Conservation (phyloP, 495 filamentous ascomycete genomes). For the Penicillium silybi region DNA sequence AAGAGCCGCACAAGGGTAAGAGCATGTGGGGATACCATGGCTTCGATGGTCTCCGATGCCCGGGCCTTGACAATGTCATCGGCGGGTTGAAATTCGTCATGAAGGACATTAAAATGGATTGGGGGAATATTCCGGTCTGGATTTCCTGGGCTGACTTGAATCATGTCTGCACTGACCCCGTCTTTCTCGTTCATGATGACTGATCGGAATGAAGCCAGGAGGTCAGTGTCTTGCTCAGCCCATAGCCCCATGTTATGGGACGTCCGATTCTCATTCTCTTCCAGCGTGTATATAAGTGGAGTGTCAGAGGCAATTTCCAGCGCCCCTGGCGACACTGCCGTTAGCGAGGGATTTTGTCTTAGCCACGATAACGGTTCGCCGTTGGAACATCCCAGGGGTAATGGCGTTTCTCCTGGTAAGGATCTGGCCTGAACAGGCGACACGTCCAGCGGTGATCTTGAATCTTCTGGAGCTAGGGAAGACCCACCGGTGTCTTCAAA, state of each 20-base stretch:
- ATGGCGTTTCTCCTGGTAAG: background rate
- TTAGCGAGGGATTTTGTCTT: background rate
- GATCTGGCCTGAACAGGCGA: background rate
- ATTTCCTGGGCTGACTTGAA: constrained; percentile 11
- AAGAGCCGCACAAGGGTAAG: constrained; percentile 15
- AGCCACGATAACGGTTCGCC: background rate
- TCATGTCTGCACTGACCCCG: constrained; percentile 14
- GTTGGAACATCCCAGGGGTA: background rate
- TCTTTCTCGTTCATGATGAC: constrained; percentile 19
- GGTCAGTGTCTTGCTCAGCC: constrained; percentile 18
- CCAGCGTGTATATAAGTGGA: constrained; percentile 5
- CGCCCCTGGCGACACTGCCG: background rate
- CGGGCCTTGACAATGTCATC: constrained; percentile 12
- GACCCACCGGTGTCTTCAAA: background rate
- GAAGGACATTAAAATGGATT: constrained; percentile 17
- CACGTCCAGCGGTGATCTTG: background rate
- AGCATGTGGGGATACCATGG: constrained; percentile 7
- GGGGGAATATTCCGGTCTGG: background rate
- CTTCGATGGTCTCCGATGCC: constrained; percentile 17
- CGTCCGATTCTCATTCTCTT: constrained; percentile 13
- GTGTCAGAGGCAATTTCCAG: background rate
- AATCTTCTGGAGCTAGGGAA: background rate
- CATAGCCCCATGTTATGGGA: constrained; percentile 15
- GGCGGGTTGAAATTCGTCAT: constrained; percentile 13
- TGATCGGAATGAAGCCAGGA: constrained; percentile 16